phyloP scores from a whole-genome alignment of 139 green algal species.

The Coccomyxa sp. region DNA sequence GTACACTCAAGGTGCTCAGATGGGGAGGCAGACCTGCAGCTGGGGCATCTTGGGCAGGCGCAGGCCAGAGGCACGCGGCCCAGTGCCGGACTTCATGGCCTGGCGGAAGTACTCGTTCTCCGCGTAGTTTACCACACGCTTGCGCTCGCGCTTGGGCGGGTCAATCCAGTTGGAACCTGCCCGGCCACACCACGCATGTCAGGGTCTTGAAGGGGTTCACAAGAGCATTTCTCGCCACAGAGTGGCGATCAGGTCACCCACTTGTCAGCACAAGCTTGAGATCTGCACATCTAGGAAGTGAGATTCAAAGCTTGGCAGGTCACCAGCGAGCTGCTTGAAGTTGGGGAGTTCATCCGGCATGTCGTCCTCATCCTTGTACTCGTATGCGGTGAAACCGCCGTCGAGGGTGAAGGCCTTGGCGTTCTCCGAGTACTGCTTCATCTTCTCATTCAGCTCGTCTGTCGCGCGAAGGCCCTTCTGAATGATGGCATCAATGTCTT shows the following conservation, averaged over 20 bases:
- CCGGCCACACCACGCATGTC: conserved; percentile 5
- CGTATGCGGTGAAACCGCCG: conserved; percentile 78
- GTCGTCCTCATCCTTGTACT: conserved; percentile 78
- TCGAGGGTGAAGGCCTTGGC: conserved; percentile 94
- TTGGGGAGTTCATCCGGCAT: conserved; percentile 38
- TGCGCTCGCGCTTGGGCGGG: conserved; percentile 92
- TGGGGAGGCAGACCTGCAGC: conserved; percentile 25
- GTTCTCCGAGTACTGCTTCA: conserved; percentile 93
- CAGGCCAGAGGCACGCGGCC: conserved; percentile 35
- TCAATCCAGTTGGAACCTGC: conserved; percentile 88
- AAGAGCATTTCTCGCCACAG: neutral
- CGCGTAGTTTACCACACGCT: conserved; percentile 84
- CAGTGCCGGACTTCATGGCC: conserved; percentile 20
- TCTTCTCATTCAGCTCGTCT: conserved; percentile 91
- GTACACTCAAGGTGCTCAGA: no score
- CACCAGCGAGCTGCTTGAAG: conserved; percentile 53
- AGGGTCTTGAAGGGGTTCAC: neutral
- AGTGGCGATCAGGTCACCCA: neutral
- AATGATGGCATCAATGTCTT: conserved; percentile 97
- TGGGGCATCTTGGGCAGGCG: conserved; percentile 88
- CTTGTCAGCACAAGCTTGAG: no score
- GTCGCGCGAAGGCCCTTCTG: conserved; percentile 88
- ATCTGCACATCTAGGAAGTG: no score
- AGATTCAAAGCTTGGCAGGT: no score
- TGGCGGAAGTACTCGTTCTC: conserved; percentile 76